Evolutionary conservation across 495 filamentous ascomycete genomes (phyloP).

Genomic region (Neurospora sp.): DNA sequence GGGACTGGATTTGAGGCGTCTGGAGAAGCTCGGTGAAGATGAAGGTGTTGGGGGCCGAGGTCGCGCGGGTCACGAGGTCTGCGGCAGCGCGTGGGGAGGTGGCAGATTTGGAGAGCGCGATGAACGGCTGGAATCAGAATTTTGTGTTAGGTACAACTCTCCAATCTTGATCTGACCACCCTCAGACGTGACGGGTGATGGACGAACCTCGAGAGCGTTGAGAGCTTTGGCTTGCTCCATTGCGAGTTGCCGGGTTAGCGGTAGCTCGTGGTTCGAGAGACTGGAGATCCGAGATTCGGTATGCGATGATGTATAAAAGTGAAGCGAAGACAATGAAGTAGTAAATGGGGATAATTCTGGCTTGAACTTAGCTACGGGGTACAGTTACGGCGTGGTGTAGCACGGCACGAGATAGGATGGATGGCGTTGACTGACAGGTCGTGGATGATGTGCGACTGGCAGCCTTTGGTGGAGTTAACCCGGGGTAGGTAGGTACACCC

Average conservation of each 20-base stretch:
- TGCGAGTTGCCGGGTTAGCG: slow-evolving; percentile 4
- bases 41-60: slow-evolving; percentile 76
- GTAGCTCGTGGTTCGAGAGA: neutral
- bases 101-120: slow-evolving; percentile 78
- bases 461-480: neutral
- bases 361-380: neutral
- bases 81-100: slow-evolving; percentile 73
- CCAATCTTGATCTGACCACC: neutral
- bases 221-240: slow-evolving; percentile 86
- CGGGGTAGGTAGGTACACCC: neutral
- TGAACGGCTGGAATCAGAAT: slow-evolving; percentile 52
- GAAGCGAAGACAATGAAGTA: neutral
- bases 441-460: neutral
- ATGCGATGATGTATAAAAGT: neutral
- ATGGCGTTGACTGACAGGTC: neutral
- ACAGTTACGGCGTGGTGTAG: neutral
- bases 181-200: slow-evolving; percentile 2
- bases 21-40: slow-evolving; percentile 91
- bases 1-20: slow-evolving; percentile 67
- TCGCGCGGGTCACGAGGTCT: slow-evolving; percentile 80
- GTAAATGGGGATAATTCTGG: neutral
- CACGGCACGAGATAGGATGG: neutral
- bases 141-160: slow-evolving; percentile 1
- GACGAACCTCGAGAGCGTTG: slow-evolving; percentile 58
- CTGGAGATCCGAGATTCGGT: neutral